phyloP scores from a whole-genome alignment of 1,139 yeast species.

The Nematodospora anomalae region DNA sequence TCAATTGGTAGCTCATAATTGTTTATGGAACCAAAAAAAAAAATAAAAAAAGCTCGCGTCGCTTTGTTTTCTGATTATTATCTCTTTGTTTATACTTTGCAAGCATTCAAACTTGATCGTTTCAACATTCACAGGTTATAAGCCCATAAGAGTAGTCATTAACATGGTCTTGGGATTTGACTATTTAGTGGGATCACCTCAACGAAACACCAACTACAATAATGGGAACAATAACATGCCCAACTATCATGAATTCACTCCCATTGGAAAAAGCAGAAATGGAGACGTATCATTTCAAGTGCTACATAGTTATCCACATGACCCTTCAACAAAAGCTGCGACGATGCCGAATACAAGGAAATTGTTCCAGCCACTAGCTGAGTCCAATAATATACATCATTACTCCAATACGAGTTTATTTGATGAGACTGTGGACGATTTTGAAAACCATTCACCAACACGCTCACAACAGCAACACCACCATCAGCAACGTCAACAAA shows the following conservation, averaged over 20 bases:
- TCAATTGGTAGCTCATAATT: too few species aligned
- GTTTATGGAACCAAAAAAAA: too few species aligned
- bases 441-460: conserved; percentile 9
- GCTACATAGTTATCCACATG: conserved; percentile 13
- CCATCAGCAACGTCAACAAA: too few species aligned
- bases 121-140: too few species aligned
- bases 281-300: conserved; percentile 13
- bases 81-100: too few species aligned
- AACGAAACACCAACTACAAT: background rate
- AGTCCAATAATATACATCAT: conserved; percentile 6
- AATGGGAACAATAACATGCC: background rate
- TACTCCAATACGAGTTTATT: conserved; percentile 9
- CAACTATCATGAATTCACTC: conserved; percentile 12
- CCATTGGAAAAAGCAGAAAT: conserved; percentile 13
- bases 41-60: too few species aligned
- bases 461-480: conserved; percentile 1
- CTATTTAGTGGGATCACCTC: background rate
- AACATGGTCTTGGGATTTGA: background rate
- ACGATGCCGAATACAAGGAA: conserved; percentile 8
- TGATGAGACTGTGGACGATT: conserved; percentile 13
- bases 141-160: too few species aligned
- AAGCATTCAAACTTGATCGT: too few species aligned
- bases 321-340: conserved; percentile 4
- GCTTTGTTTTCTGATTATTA: too few species aligned
- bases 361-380: conserved; percentile 14